Evolutionary conservation across 2,329 filamentous ascomycete species (phyloP).

Genomic region (Xylariomycetidae sp.): DNA sequence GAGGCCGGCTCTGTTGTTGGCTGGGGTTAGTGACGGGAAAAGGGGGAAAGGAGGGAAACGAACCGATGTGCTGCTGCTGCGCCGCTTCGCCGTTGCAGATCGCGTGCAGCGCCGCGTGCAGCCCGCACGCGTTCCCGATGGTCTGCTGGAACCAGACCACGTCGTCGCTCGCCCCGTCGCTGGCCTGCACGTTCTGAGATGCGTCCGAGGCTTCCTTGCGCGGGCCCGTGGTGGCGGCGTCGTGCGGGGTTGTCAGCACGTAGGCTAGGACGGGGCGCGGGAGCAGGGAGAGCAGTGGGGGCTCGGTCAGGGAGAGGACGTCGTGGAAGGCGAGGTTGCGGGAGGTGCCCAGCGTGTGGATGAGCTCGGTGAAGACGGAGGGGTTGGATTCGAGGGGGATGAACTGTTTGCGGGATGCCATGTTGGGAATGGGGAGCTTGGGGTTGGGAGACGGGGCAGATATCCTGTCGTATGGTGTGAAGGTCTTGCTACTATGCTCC

Average conservation of each 20-base stretch:
- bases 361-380: slow-evolving; percentile 59
- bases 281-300: slow-evolving; percentile 45
- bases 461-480: too few species aligned
- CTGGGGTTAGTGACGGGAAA: not conserved
- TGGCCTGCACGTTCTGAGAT: not conserved
- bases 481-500: too few species aligned
- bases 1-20: slow-evolving; percentile 6
- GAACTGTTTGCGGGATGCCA: slow-evolving; percentile 26
- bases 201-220: not conserved
- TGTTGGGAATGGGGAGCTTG: too few species aligned
- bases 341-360: slow-evolving; percentile 58
- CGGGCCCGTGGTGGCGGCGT: not conserved
- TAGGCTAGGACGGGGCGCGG: not conserved
- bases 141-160: slow-evolving; percentile 10
- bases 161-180: slow-evolving; percentile 10
- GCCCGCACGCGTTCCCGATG: slow-evolving; percentile 11
- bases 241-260: not conserved
- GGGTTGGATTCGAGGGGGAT: slow-evolving; percentile 45
- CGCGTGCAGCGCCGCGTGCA: slow-evolving; percentile 10
- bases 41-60: slow-evolving; percentile 1
- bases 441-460: too few species aligned
- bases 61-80: slow-evolving; percentile 5
- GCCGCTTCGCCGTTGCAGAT: slow-evolving; percentile 10
- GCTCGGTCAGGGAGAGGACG: slow-evolving; percentile 63
- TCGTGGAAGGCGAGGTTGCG: slow-evolving; percentile 57